phyloP scores from a whole-genome alignment of 169 alveolate species.

The Ichthyophthirius multifiliis region DNA sequence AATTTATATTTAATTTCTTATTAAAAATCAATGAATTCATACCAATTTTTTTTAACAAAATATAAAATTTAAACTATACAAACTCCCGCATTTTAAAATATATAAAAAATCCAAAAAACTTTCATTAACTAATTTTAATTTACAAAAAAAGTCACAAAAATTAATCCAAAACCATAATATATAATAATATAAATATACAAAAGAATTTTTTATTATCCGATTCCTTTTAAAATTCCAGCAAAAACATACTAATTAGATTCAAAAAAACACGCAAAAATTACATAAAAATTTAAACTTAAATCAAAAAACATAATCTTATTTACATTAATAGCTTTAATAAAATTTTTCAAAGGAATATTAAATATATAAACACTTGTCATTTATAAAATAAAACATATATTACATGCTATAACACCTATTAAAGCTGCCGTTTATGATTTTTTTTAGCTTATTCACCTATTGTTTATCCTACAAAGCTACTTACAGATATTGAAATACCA shows the following conservation, averaged over 20 bases:
- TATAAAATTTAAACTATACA: no score
- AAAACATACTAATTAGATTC: not conserved
- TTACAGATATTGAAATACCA: not conserved
- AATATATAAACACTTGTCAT: not conserved
- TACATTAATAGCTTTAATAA: not conserved
- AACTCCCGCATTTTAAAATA: not conserved
- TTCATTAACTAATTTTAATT: not conserved
- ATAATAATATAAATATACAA: not conserved
- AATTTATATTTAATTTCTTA: no score
- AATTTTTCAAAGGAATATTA: not conserved
- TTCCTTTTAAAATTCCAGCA: not conserved
- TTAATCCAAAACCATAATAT: not conserved
- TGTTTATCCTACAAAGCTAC: not conserved
- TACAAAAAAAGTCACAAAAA: not conserved
- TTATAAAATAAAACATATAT: not conserved
- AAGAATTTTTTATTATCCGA: not conserved
- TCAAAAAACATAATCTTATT: not conserved
- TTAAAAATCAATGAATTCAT: no score
- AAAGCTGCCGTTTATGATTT: not conserved
- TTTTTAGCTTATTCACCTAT: not conserved
- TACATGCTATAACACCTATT: constrained; percentile 7
- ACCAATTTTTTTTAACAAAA: no score
- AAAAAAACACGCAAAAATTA: not conserved
- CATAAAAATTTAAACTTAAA: not conserved
- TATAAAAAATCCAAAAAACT: not conserved